A percentile compares a stretch with the other conserved stretches of the same genome.
Evolutionary conservation across 306 rosid species (phyloP).

Genomic region (Castanopsis chinensis): DNA sequence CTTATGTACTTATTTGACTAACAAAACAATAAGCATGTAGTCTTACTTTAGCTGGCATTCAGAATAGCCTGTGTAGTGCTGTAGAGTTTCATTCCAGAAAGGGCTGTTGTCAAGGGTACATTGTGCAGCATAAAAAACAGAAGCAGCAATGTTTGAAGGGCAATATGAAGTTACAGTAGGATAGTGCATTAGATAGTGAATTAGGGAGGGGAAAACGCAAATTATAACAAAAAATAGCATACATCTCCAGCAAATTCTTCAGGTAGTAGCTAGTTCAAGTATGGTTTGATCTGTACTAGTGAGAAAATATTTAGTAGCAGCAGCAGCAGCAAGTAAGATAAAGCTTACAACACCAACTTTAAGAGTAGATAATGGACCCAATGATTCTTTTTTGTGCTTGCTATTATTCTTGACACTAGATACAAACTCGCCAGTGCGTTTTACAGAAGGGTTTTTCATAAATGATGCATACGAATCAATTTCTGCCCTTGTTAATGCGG

Average conservation of each 20-base stretch:
- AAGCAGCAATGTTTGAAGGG: slow-evolving; percentile 81
- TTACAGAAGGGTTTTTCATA: slow-evolving; percentile 44
- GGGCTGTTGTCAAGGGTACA: slow-evolving; percentile 60
- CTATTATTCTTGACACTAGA: slow-evolving; percentile 11
- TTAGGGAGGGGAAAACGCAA: neutral
- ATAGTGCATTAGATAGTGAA: slow-evolving; percentile 47
- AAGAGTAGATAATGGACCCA: slow-evolving; percentile 26
- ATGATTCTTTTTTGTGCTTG: neutral
- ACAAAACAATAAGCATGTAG: too few relatives aligned
- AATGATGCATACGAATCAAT: slow-evolving; percentile 53
- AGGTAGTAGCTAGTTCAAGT: slow-evolving; percentile 32
- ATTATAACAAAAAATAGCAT: neutral
- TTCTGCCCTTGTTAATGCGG: slow-evolving; percentile 53
- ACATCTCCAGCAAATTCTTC: neutral
- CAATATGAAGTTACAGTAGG: slow-evolving; percentile 28
- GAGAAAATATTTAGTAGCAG: slow-evolving; percentile 38
- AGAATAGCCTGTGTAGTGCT: slow-evolving; percentile 76
- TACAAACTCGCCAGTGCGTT: slow-evolving; percentile 20
- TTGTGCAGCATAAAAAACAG: slow-evolving; percentile 76
- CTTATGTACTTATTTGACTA: too few relatives aligned
- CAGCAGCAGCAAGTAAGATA: slow-evolving; percentile 29
- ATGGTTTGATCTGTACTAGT: slow-evolving; percentile 21
- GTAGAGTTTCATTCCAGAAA: slow-evolving; percentile 66
- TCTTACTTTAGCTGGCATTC: slow-evolving; percentile 65
- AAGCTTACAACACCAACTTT: slow-evolving; percentile 37